Evolutionary conservation across 208 protist genomes (phyloP), one percentile per base, ranked within the genome.

Genomic region (Endotrypanum monterogeii): DNA sequence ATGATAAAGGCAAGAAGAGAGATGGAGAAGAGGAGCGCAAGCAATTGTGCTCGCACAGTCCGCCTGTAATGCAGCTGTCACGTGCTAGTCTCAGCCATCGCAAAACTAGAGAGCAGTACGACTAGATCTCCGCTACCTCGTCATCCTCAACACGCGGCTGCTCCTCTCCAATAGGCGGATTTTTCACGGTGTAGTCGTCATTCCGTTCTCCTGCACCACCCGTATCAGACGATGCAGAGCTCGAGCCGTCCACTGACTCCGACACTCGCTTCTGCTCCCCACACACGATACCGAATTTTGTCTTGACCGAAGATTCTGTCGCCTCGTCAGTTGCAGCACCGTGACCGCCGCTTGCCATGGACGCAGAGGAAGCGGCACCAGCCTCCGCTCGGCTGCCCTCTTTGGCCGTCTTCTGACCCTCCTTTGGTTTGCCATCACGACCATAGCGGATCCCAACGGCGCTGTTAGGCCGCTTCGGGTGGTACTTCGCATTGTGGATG

Each of bases 401-500:
- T 56, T 67, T 57, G 1, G 70, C 66, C 55, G 72, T 54, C 67
- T 65, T 71, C 41, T 62, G 71, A 50, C 76, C 74, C n/a, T 74
- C 69, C 71, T 78, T 83, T 9, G 81, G 80, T 18, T 84, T 84
- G 54, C 79, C 83, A 37, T 84, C 85, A 69, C 81, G 83, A 44
- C 82, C 86, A 82, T 91, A 89, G 73, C 82, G 86, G 32, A 91
- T 74, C 32, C 84, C 87, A 2, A 89, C 83, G 35, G 81, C 79
- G 67, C 83, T 89, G 41, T 85, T 83, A 7, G 84, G 78, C 9
- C 81, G 72, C 72, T 88, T 88, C 50, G 89, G 82, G 63, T 90
- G 79, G 68, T 91, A 90, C 80, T 90, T 93, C 48, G 84, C 84
- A 60, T 84, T 79, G 77, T 86, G 86, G 52, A 96, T 88, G 25